These are phyloP conservation scores for Clavariopsis aquatica DNA, from an alignment of 495 filamentous ascomycete species.

Conservation along the genomic window DNA sequence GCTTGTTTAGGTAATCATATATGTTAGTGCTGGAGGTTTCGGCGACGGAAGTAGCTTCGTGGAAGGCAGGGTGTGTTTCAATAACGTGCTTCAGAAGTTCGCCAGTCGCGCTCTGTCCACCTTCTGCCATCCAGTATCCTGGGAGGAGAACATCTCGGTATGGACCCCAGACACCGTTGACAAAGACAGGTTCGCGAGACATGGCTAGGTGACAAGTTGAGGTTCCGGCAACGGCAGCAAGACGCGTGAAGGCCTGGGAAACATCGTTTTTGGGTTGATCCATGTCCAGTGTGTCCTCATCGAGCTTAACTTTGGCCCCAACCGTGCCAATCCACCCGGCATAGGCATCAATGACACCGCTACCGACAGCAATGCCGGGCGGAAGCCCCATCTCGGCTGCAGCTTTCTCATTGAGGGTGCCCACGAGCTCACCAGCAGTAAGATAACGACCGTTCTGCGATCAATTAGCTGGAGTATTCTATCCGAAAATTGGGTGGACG, in stretches of 20 bases:
- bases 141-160: constrained; percentile 92
- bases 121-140: constrained; percentile 92
- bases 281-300: constrained; percentile 59
- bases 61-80: constrained; percentile 87
- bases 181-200: constrained; percentile 88
- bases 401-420: constrained; percentile 79
- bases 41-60: constrained; percentile 71
- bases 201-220: constrained; percentile 97
- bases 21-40: constrained; percentile 78
- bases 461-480: constrained; percentile 37
- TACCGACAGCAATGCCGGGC: constrained; percentile 85
- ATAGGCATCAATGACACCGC: constrained; percentile 96
- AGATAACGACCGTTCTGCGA: constrained; percentile 82
- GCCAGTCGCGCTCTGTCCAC: constrained; percentile 92
- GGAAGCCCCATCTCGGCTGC: constrained; percentile 81
- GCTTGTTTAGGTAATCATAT: constrained; percentile 91
- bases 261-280: constrained; percentile 71
- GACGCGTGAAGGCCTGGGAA: constrained; percentile 85
- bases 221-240: constrained; percentile 94
- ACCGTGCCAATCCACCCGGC: constrained; percentile 98
- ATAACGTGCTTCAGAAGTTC: constrained; percentile 90
- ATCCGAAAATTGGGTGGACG: constrained; percentile 20
- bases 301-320: constrained; percentile 84
- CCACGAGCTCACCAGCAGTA: constrained; percentile 87
- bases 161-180: constrained; percentile 92